phyloP scores from a whole-genome alignment of 108 stramenopile genomes.

The Pseudonitzschia delicatissima region DNA sequence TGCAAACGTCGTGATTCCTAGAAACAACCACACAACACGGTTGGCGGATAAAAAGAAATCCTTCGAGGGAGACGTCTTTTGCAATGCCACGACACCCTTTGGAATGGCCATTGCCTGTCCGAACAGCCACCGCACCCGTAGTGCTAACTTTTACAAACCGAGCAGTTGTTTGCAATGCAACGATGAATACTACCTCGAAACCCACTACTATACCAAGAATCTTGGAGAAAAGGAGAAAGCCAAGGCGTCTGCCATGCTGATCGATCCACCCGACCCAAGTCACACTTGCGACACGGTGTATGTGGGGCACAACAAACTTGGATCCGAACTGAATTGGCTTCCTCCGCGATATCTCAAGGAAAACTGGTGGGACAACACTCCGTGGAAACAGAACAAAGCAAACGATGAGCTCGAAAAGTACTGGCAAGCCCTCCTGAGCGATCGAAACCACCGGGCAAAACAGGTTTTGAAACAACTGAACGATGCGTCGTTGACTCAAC shows the following conservation, averaged over 20 bases:
- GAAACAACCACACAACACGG: background rate
- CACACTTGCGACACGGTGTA: conserved; percentile 34
- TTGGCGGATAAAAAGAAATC: conserved; percentile 24
- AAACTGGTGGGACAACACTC: conserved; percentile 26
- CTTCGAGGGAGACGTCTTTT: conserved; percentile 33
- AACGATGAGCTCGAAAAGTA: background rate
- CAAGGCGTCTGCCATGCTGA: background rate
- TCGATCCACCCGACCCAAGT: background rate
- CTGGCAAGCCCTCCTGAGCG: background rate
- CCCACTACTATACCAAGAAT: background rate
- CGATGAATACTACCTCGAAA: background rate
- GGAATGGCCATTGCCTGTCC: conserved; percentile 42
- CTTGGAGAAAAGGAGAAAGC: background rate
- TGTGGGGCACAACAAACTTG: conserved; percentile 34
- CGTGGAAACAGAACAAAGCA: background rate
- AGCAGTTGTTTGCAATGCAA: background rate
- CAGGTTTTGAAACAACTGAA: background rate
- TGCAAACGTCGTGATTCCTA: conserved; percentile 7
- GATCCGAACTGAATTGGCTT: conserved; percentile 48
- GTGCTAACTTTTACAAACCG: background rate
- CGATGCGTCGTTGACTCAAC: background rate
- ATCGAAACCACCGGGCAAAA: background rate
- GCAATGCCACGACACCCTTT: conserved; percentile 43
- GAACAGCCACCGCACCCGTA: background rate
- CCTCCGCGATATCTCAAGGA: conserved; percentile 25